A percentile compares a stretch with the other conserved stretches of the same genome.
phyloP scores from a whole-genome alignment of 306 rosid genomes.

The Rosa lucieae region DNA sequence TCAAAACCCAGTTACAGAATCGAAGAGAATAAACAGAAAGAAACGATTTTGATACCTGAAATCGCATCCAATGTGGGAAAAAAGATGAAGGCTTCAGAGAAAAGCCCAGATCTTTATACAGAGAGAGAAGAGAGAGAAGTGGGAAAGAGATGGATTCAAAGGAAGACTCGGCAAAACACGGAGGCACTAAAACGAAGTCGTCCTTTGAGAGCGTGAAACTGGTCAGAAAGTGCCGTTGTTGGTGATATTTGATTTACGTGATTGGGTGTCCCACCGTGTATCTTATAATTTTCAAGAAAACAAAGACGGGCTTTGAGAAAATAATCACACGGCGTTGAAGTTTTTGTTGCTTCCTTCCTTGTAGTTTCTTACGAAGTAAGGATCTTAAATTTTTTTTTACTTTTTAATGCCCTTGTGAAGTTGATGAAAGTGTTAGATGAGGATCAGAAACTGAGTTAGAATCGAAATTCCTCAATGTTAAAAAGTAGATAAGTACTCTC shows the following conservation, averaged over 20 bases:
- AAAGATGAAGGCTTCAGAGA: background rate
- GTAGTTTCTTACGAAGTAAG: background rate
- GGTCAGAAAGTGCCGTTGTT: background rate
- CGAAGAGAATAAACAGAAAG: conserved; percentile 22
- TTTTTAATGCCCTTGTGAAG: no score
- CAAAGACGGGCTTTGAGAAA: background rate
- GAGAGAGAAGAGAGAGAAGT: conserved; percentile 2
- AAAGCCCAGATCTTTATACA: conserved; percentile 12
- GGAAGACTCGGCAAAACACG: conserved; percentile 29
- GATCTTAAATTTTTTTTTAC: no score
- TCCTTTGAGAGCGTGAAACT: background rate
- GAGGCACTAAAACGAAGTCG: background rate
- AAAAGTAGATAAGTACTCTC: no score
- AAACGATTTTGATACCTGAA: conserved; percentile 48
- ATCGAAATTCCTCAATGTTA: no score
- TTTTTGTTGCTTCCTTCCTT: background rate
- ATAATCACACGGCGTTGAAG: background rate
- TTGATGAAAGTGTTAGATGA: no score
- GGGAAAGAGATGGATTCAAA: conserved; percentile 24
- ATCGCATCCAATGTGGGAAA: conserved; percentile 17
- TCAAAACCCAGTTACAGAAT: conserved; percentile 36
- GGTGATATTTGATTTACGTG: no score
- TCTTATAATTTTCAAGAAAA: background rate
- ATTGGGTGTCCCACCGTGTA: background rate
- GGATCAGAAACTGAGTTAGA: no score